Conservation (phyloP, 768 basidiomycete genomes). For the Rubroboletus pulcherrimus region DNA sequence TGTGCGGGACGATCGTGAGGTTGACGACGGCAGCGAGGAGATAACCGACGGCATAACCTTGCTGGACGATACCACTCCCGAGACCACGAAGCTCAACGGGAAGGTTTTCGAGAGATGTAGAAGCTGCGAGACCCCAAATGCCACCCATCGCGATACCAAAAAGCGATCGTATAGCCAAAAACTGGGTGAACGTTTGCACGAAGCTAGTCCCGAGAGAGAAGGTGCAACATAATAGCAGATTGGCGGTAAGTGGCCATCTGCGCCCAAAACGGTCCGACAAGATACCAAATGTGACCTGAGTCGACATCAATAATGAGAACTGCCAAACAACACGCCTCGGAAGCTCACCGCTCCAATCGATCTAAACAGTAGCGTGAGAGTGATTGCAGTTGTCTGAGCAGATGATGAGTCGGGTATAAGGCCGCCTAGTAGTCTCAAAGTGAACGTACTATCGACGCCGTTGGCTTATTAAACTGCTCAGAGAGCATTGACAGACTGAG, state of each 20-base stretch:
- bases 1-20: constrained; percentile 48
- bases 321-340: not conserved
- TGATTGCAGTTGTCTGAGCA: constrained; percentile 72
- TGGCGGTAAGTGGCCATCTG: constrained; percentile 86
- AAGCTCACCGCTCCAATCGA: constrained; percentile 62
- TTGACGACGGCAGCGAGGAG: constrained; percentile 84
- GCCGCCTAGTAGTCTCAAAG: not conserved
- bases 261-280: constrained; percentile 85
- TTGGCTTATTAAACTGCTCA: constrained; percentile 43
- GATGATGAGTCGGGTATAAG: not conserved
- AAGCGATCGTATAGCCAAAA: constrained; percentile 76
- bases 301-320: not conserved
- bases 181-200: constrained; percentile 67
- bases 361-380: constrained; percentile 86
- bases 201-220: constrained; percentile 84
- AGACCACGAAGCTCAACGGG: constrained; percentile 89
- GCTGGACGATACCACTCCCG: constrained; percentile 80
- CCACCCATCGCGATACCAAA: constrained; percentile 91
- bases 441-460: constrained; percentile 42
- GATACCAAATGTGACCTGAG: constrained; percentile 69
- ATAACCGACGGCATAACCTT: constrained; percentile 90
- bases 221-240: constrained; percentile 64
- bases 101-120: constrained; percentile 85
- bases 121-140: constrained; percentile 81
- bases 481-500: constrained; percentile 49